These are phyloP conservation scores for Umbelopsis sp. DNA, from an alignment of 192 early-diverging fungal genomes.

Conservation along the genomic window DNA sequence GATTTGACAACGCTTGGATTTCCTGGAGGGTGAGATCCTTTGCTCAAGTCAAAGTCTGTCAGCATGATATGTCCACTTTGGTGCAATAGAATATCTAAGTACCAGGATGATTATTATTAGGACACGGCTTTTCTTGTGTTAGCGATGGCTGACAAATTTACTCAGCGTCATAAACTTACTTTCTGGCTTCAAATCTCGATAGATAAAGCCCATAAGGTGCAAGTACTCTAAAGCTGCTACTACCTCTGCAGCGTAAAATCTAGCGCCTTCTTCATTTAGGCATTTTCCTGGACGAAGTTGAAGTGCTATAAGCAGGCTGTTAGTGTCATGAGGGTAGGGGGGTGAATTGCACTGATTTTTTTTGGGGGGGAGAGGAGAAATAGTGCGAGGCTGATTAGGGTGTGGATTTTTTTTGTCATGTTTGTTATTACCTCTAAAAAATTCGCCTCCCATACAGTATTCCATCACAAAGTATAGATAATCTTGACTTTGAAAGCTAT, in stretches of 20 bases:
- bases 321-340: neutral
- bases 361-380: neutral
- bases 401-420: no score
- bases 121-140: no score
- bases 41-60: slow-evolving; percentile 98
- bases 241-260: slow-evolving; percentile 98
- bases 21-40: slow-evolving; percentile 85
- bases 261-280: slow-evolving; percentile 85
- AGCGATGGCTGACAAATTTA: neutral
- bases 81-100: slow-evolving; percentile 83
- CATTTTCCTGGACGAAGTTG: slow-evolving; percentile 90
- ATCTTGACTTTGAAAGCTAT: slow-evolving; percentile 85
- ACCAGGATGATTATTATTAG: neutral
- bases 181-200: slow-evolving; percentile 98
- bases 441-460: slow-evolving; percentile 89
- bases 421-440: slow-evolving; percentile 64
- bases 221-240: slow-evolving; percentile 94
- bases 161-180: slow-evolving; percentile 60
- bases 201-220: slow-evolving; percentile 96
- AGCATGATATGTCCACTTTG: slow-evolving; percentile 98
- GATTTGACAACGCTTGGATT: slow-evolving; percentile 68
- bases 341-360: neutral
- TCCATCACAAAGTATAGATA: slow-evolving; percentile 88
- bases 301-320: slow-evolving; percentile 51
- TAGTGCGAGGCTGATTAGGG: neutral